Evolutionary conservation across 768 basidiomycete genomes (phyloP).

Genomic region (Austroboletus festivus): DNA sequence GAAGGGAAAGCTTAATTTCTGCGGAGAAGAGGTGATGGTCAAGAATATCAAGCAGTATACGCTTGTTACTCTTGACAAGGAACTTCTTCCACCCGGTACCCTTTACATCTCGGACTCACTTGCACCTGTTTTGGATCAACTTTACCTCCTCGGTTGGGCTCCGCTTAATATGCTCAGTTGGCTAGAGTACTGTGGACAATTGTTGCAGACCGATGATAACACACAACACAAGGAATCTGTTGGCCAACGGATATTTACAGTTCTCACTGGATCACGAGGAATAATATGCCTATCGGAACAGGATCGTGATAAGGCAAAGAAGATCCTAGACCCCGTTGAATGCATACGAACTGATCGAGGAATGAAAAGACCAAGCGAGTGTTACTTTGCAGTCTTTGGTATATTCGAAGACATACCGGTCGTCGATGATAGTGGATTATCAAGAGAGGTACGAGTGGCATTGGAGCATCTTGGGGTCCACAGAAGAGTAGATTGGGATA

Average conservation of each 20-base stretch:
- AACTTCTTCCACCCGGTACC: not conserved
- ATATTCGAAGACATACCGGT: not conserved
- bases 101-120: not conserved
- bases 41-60: not conserved
- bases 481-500: not conserved
- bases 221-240: not conserved
- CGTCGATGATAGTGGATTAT: not conserved
- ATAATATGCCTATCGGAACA: not conserved
- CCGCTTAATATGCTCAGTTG: not conserved
- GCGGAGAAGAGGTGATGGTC: not conserved
- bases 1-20: not conserved
- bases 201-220: not conserved
- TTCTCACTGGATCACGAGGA: not conserved
- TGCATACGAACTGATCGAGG: not conserved
- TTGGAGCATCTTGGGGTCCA: not conserved
- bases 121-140: not conserved
- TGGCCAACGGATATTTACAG: not conserved
- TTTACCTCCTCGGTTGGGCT: not conserved
- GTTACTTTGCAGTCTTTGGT: not conserved
- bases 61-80: not conserved
- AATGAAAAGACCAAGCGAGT: not conserved
- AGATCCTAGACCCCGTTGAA: not conserved
- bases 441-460: not conserved
- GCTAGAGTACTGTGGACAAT: not conserved
- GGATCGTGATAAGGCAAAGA: too few species aligned